These are phyloP conservation scores for Cyclotella baltica DNA, from an alignment of 108 stramenopile species.

Conservation along the genomic window DNA sequence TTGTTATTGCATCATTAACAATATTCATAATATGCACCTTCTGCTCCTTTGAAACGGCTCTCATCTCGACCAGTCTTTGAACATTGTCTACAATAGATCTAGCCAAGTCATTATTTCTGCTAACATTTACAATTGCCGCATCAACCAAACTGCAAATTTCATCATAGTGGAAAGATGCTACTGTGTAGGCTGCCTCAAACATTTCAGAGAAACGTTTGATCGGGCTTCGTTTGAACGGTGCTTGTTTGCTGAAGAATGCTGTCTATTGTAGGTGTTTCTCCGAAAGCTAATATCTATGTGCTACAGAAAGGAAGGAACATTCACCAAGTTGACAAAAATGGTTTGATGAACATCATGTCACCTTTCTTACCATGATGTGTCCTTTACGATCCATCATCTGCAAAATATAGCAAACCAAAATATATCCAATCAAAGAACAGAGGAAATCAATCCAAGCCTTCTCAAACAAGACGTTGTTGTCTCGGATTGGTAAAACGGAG, in stretches of 20 bases:
- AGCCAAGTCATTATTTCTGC: slow-evolving; percentile 66
- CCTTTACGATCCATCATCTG: slow-evolving; percentile 91
- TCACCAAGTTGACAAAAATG: not conserved
- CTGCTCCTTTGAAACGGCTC: slow-evolving; percentile 71
- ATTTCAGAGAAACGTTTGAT: slow-evolving; percentile 82
- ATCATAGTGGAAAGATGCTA: slow-evolving; percentile 73
- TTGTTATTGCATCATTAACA: slow-evolving; percentile 82
- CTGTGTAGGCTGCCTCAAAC: slow-evolving; percentile 87
- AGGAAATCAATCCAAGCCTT: slow-evolving; percentile 90
- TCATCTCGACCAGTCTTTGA: slow-evolving; percentile 74
- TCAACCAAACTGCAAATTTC: slow-evolving; percentile 85
- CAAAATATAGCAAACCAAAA: slow-evolving; percentile 93
- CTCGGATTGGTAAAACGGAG: slow-evolving; percentile 28
- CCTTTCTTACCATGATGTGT: slow-evolving; percentile 42
- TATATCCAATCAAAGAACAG: slow-evolving; percentile 89
- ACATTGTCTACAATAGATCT: slow-evolving; percentile 72
- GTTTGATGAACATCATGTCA: not conserved
- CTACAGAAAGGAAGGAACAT: slow-evolving; percentile 42
- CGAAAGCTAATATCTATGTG: slow-evolving; percentile 98
- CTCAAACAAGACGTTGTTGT: slow-evolving; percentile 66
- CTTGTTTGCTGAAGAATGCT: slow-evolving; percentile 89
- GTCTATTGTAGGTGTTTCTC: slow-evolving; percentile 93
- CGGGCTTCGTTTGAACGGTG: slow-evolving; percentile 92
- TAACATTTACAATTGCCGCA: slow-evolving; percentile 81
- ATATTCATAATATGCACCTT: slow-evolving; percentile 86